phyloP scores from a whole-genome alignment of 164 flowering plant genomes.

The Vitis cinerea region DNA sequence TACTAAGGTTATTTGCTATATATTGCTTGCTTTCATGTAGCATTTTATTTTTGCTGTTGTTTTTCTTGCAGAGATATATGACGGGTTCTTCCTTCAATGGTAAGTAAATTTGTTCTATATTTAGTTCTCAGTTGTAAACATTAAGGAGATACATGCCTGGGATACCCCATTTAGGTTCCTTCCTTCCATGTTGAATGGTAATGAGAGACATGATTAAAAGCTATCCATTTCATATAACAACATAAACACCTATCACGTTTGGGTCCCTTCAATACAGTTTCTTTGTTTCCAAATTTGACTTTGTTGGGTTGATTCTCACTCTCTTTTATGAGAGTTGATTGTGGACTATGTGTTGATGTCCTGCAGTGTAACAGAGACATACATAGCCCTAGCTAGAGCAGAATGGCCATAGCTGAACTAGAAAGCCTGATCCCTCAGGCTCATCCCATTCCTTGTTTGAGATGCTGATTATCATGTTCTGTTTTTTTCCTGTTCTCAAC shows the following conservation, averaged over 20 bases:
- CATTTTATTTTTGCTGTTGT: neutral
- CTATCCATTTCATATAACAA: no score
- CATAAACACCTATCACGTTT: no score
- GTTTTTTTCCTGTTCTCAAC: neutral
- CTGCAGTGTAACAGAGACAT: neutral
- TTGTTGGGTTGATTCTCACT: no score
- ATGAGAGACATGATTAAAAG: no score
- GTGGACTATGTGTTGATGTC: no score
- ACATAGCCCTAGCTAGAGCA: neutral
- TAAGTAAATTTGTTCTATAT: neutral
- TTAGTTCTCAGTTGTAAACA: neutral
- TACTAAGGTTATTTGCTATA: neutral
- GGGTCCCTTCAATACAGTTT: no score
- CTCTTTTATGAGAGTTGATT: no score
- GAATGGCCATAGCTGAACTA: neutral
- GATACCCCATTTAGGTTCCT: no score
- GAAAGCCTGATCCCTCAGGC: neutral
- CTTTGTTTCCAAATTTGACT: no score
- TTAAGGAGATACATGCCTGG: neutral
- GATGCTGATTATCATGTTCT: neutral
- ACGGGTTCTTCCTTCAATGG: conserved; percentile 11
- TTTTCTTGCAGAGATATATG: conserved; percentile 10
- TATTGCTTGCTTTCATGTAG: neutral
- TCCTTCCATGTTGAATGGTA: no score
- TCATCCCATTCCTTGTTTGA: neutral